Conservation (phyloP, 1,284 basidiomycete genomes). For the Pseudozyma flocculosa region DNA sequence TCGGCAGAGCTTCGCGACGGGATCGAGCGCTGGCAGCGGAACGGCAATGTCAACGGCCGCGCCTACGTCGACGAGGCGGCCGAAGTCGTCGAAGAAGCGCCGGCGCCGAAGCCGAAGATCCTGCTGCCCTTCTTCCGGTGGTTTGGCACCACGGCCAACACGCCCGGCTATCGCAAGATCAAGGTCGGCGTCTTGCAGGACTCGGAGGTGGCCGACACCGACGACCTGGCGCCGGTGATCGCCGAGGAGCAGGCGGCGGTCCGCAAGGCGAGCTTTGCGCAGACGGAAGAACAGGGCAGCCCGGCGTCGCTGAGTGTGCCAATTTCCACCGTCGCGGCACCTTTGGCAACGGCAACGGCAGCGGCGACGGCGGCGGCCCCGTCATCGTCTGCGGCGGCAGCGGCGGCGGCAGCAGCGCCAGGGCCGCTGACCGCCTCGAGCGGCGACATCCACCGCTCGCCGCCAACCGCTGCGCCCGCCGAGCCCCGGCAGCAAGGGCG, state of each 20-base stretch:
- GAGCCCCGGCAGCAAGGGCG: conserved; percentile 24
- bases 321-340: too few species aligned
- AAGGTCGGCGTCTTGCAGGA: conserved; percentile 47
- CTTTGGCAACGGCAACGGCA: too few species aligned
- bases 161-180: conserved; percentile 48
- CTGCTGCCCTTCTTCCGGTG: conserved; percentile 51
- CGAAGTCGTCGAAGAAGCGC: conserved; percentile 4
- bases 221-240: conserved; percentile 22
- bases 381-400: too few species aligned
- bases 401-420: too few species aligned
- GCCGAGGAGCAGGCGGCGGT: conserved; percentile 9
- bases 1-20: conserved; percentile 35
- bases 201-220: conserved; percentile 27
- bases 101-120: conserved; percentile 34
- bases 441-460: conserved; percentile 22
- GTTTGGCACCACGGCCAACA: conserved; percentile 52
- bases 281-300: too few species aligned
- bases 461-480: conserved; percentile 11
- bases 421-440: neutral
- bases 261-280: conserved; percentile 4
- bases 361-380: too few species aligned
- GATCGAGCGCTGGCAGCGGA: conserved; percentile 35
- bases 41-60: conserved; percentile 11
- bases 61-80: conserved; percentile 10
- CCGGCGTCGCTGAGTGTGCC: too few species aligned